Conservation (phyloP, 2,329 filamentous ascomycete genomes). For the Colletotrichum lindemuthianum region DNA sequence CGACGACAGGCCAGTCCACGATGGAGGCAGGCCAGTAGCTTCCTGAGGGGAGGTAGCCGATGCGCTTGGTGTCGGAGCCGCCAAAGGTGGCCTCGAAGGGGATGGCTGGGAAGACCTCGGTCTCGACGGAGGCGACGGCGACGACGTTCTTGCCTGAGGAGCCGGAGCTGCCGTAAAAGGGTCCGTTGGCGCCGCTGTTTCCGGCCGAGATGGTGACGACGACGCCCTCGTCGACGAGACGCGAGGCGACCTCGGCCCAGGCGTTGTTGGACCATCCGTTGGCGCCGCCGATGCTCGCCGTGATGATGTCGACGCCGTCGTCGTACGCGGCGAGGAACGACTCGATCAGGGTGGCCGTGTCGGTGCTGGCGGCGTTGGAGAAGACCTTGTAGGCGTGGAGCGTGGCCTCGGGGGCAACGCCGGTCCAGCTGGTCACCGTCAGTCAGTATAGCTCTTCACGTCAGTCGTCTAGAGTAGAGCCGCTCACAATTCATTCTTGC, state of each 20-base stretch:
- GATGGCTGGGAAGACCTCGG: constrained; percentile 42
- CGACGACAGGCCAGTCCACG: constrained; percentile 45
- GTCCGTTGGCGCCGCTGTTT: constrained; percentile 59
- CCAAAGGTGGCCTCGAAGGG: constrained; percentile 46
- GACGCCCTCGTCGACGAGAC: constrained; percentile 57
- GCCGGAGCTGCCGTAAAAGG: constrained; percentile 56
- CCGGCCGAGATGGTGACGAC: constrained; percentile 62
- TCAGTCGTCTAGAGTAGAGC: not conserved
- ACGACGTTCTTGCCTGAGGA: constrained; percentile 54
- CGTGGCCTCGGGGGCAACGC: constrained; percentile 45
- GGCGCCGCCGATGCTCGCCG: constrained; percentile 46
- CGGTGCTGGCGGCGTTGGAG: constrained; percentile 38
- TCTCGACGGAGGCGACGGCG: constrained; percentile 55
- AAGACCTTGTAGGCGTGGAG: constrained; percentile 45
- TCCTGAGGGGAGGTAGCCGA: constrained; percentile 48
- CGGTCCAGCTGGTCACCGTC: constrained; percentile 38
- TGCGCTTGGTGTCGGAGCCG: constrained; percentile 38
- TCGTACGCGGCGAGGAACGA: constrained; percentile 48
- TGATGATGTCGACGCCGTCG: constrained; percentile 49
- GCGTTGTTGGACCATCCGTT: constrained; percentile 43
- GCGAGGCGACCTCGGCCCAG: constrained; percentile 49
- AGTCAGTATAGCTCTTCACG: not conserved
- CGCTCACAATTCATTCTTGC: constrained; percentile 36
- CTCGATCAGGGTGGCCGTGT: constrained; percentile 52
- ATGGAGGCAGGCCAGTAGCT: constrained; percentile 47